phyloP scores from a whole-genome alignment of 78 protist species.

The Planoprotostelium fungivorum region DNA sequence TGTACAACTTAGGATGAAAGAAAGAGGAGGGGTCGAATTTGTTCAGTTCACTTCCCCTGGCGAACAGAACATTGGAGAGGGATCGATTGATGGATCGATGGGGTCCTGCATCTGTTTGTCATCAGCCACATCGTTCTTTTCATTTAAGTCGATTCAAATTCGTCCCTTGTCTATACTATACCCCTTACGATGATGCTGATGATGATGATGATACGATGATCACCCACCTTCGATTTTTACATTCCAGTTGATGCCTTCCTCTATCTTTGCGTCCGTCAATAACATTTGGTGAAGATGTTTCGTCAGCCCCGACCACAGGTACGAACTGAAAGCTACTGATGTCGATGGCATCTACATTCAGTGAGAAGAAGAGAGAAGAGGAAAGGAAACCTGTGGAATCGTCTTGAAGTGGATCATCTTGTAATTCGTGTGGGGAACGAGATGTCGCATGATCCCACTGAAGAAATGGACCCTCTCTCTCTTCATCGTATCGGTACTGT shows the following conservation, averaged over 20 bases:
- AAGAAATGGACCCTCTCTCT: not conserved
- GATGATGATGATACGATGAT: not conserved
- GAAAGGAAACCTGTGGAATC: slow-evolving; percentile 2
- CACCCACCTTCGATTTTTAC: not conserved
- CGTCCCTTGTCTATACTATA: too few species aligned
- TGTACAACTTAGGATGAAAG: not conserved
- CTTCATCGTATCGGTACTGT: not conserved
- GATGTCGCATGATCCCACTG: not conserved
- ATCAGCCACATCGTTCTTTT: too few species aligned
- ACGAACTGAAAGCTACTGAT: not conserved
- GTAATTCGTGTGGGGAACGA: slow-evolving; percentile 18
- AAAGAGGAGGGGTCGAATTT: not conserved
- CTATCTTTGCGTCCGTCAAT: slow-evolving; percentile 2
- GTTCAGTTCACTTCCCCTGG: not conserved
- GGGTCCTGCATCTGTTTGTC: too few species aligned
- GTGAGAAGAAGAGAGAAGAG: not conserved
- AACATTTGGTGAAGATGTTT: slow-evolving; percentile 1
- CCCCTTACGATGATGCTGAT: too few species aligned
- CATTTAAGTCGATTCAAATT: too few species aligned
- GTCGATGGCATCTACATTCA: not conserved
- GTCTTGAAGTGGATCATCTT: slow-evolving; percentile 10
- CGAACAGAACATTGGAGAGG: not conserved
- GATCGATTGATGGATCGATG: not conserved
- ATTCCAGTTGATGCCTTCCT: slow-evolving; percentile 13
- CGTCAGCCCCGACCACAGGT: slow-evolving; percentile 7